Percentiles rank a stretch among this genome's conserved stretches.
phyloP scores from a whole-genome alignment of 768 basidiomycete genomes.

The Boletus fagicola region DNA sequence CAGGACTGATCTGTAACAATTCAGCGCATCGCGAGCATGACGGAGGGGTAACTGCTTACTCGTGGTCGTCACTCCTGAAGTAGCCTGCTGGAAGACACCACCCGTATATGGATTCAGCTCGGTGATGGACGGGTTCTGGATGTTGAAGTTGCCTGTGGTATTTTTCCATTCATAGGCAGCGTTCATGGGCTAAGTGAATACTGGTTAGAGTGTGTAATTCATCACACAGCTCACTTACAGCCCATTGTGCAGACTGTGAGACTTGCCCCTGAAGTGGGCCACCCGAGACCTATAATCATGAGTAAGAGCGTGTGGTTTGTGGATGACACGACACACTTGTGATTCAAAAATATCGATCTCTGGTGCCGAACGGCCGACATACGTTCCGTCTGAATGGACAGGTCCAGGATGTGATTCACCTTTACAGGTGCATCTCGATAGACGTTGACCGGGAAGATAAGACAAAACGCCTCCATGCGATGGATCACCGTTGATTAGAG shows the following conservation, averaged over 20 bases:
- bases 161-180: constrained; percentile 69
- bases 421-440: constrained; percentile 86
- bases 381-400: constrained; percentile 68
- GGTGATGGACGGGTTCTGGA: constrained; percentile 51
- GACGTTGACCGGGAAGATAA: constrained; percentile 82
- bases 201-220: neutral
- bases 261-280: constrained; percentile 52
- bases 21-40: neutral
- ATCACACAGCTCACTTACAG: constrained; percentile 42
- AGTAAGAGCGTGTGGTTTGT: neutral
- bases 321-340: constrained; percentile 42
- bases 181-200: constrained; percentile 66
- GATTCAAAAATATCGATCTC: constrained; percentile 93
- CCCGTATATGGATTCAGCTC: constrained; percentile 67
- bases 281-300: constrained; percentile 35
- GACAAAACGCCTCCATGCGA: constrained; percentile 57
- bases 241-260: constrained; percentile 85
- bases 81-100: constrained; percentile 80
- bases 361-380: constrained; percentile 77
- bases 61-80: constrained; percentile 65
- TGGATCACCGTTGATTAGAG: constrained; percentile 59
- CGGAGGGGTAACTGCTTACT: constrained; percentile 35
- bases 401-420: constrained; percentile 90
- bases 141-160: constrained; percentile 53
- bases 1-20: constrained; percentile 47